These are phyloP conservation scores for Stellera chamaejasme DNA, from an alignment of 345 rosid species.

Conservation along the genomic window DNA sequence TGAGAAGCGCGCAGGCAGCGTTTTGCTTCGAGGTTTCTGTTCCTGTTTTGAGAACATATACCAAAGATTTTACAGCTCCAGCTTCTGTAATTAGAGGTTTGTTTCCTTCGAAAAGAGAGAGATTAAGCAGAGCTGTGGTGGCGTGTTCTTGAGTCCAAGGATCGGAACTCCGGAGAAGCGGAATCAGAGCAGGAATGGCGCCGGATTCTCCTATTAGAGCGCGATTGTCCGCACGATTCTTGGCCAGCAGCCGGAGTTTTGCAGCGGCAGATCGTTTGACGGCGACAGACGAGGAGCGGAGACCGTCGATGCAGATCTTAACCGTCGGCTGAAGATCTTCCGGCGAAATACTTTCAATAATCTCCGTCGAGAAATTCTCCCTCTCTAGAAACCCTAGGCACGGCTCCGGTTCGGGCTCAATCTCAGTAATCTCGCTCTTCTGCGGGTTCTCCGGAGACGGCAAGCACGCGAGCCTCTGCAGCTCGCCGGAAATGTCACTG, in stretches of 20 bases:
- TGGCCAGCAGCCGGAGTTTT: conserved; percentile 77
- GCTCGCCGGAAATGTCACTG: conserved; percentile 93
- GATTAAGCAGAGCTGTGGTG: conserved; percentile 79
- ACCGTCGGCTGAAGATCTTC: conserved; percentile 97
- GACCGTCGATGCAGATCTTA: conserved; percentile 81
- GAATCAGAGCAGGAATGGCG: conserved; percentile 72
- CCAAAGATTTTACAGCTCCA: conserved; percentile 80
- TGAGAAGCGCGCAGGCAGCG: conserved; percentile 85
- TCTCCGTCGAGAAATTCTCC: conserved; percentile 83
- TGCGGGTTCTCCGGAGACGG: conserved; percentile 33
- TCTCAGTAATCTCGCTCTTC: conserved; percentile 13
- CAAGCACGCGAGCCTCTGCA: conserved; percentile 75
- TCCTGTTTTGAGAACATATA: conserved; percentile 84
- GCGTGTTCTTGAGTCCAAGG: conserved; percentile 96
- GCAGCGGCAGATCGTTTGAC: conserved; percentile 92
- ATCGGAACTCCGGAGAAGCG: conserved; percentile 76
- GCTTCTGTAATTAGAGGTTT: conserved; percentile 46
- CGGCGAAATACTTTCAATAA: conserved; percentile 86
- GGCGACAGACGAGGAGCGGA: conserved; percentile 59
- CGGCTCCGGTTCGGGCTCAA: conserved; percentile 49
- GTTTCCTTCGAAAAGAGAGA: conserved; percentile 72
- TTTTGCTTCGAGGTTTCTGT: conserved; percentile 95
- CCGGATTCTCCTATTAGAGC: conserved; percentile 91
- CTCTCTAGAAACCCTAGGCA: conserved; percentile 76
- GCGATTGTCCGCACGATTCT: conserved; percentile 80